These are phyloP conservation scores for Pestalotiopsis sp. DNA, from an alignment of 2,329 filamentous ascomycete genomes.

Conservation along the genomic window DNA sequence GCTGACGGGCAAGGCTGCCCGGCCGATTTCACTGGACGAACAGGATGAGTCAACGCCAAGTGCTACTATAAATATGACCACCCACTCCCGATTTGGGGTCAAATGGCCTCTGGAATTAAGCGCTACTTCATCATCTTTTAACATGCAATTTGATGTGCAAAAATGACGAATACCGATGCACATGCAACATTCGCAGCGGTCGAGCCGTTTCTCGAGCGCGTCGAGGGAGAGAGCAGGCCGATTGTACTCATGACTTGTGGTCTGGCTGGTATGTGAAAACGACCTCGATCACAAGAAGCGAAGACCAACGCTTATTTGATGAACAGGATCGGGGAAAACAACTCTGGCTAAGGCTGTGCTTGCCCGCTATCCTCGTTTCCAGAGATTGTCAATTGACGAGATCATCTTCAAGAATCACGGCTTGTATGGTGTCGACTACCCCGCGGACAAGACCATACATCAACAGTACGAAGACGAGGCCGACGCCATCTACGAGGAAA, in stretches of 20 bases:
- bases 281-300: too few relatives aligned
- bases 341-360: constrained; percentile 29
- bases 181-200: not conserved
- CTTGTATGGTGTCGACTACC: constrained; percentile 28
- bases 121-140: not conserved
- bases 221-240: constrained; percentile 18
- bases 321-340: constrained; percentile 29
- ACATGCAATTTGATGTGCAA: not conserved
- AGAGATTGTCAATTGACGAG: constrained; percentile 27
- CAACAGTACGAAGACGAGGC: constrained; percentile 24
- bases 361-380: constrained; percentile 21
- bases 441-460: constrained; percentile 18
- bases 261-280: constrained; percentile 24
- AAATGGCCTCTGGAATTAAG: too few relatives aligned
- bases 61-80: too few relatives aligned
- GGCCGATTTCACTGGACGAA: too few relatives aligned
- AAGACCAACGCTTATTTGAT: not conserved
- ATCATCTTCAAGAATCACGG: constrained; percentile 26
- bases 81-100: not conserved
- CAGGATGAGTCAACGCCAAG: too few relatives aligned
- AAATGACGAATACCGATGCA: not conserved
- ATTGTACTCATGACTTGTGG: constrained; percentile 33
- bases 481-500: not conserved
- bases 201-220: not conserved
- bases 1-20: too few relatives aligned